A percentile compares a stretch with the other conserved stretches of the same genome.
These are phyloP conservation scores for Ambrosiella cleistominuta DNA, from an alignment of 2,329 filamentous ascomycete genomes.

Conservation along the genomic window DNA sequence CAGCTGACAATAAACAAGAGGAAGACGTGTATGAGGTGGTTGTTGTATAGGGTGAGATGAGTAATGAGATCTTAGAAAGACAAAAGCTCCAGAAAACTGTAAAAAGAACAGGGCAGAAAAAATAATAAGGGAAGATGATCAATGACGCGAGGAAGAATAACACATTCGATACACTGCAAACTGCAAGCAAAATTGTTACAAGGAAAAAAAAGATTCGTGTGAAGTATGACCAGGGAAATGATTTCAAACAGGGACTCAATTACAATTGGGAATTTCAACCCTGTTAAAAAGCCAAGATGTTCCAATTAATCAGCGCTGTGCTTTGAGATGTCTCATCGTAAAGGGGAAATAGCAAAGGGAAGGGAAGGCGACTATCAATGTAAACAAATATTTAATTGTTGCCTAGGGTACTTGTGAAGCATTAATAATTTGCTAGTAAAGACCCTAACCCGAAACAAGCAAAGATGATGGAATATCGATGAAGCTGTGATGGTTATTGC, in stretches of 20 bases:
- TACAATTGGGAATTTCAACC: constrained; percentile 3
- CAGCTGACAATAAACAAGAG: too few species aligned
- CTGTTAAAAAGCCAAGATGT: neutral
- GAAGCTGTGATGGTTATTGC: too few species aligned
- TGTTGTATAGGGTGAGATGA: neutral
- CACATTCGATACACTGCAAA: neutral
- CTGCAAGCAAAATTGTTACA: neutral
- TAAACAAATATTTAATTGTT: neutral
- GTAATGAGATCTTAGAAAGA: neutral
- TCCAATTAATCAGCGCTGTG: neutral
- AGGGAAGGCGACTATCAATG: neutral
- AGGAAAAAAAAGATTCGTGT: neutral
- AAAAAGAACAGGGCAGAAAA: neutral
- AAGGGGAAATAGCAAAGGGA: neutral
- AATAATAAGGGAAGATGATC: neutral
- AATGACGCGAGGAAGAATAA: neutral
- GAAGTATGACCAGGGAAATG: neutral
- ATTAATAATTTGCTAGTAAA: too few species aligned
- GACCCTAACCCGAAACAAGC: too few species aligned
- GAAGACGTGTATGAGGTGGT: neutral
- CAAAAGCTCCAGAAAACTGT: neutral
- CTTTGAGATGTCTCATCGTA: neutral
- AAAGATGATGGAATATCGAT: too few species aligned
- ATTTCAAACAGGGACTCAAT: neutral
- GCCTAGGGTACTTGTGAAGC: too few species aligned